Evolutionary conservation across 2,329 filamentous ascomycete genomes (phyloP).

Genomic region (Calonectria hongkongensis): DNA sequence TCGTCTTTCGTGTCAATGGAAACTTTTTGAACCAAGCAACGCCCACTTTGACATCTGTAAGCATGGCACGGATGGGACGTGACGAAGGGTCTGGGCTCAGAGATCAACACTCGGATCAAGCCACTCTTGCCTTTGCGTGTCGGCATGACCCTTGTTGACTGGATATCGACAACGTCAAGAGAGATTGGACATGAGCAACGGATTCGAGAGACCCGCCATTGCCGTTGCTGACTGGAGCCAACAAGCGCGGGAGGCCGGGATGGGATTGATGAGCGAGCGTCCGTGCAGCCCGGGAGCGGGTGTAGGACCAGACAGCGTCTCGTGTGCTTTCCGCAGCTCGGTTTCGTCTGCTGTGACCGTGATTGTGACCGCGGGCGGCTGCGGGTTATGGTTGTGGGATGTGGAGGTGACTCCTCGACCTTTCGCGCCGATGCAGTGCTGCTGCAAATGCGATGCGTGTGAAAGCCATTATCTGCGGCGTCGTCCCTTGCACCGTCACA

Average conservation of each 20-base stretch:
- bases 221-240: constrained; percentile 47
- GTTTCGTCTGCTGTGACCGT: neutral
- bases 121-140: constrained; percentile 30
- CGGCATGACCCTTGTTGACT: constrained; percentile 21
- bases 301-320: constrained; percentile 26
- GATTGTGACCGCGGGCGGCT: constrained; percentile 18
- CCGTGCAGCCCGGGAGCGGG: constrained; percentile 33
- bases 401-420: neutral
- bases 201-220: constrained; percentile 45
- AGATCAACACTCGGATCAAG: constrained; percentile 37
- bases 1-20: constrained; percentile 23
- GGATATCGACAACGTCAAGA: constrained; percentile 17
- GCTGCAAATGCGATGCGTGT: constrained; percentile 28
- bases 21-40: constrained; percentile 22
- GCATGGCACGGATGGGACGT: constrained; percentile 25
- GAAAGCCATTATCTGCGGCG: constrained; percentile 18
- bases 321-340: constrained; percentile 23
- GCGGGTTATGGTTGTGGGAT: neutral
- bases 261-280: constrained; percentile 34
- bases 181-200: constrained; percentile 26
- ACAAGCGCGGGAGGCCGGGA: constrained; percentile 51
- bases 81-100: constrained; percentile 29
- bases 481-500: constrained; percentile 33
- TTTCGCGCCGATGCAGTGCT: constrained; percentile 11
- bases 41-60: constrained; percentile 16